Conservation (phyloP, 441 rosid genomes). For the California macrophylla region DNA sequence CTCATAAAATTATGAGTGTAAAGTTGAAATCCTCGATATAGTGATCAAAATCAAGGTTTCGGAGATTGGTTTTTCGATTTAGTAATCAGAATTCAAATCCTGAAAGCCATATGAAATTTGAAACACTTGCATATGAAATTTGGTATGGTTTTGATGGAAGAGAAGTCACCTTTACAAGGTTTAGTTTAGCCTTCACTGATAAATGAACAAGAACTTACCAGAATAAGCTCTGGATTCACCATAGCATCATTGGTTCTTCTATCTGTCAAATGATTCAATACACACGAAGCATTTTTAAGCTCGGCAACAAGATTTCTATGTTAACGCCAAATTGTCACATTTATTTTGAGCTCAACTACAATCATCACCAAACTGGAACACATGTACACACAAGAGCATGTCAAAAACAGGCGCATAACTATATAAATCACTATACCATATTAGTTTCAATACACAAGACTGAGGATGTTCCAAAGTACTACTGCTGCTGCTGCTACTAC, state of each 20-base stretch:
- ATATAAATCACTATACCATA: background rate
- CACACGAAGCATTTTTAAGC: background rate
- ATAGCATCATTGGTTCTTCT: too few species aligned
- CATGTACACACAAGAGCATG: background rate
- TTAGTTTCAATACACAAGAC: slow-evolving; percentile 1
- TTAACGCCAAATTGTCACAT: background rate
- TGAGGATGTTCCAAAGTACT: background rate
- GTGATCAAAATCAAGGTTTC: too few species aligned
- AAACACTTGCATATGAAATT: too few species aligned
- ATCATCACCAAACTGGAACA: background rate
- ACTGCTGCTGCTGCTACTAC: background rate
- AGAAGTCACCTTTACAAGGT: background rate
- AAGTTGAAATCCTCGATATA: too few species aligned
- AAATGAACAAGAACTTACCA: background rate
- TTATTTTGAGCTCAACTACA: background rate
- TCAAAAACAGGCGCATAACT: background rate
- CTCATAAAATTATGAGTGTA: too few species aligned
- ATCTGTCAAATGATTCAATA: too few species aligned
- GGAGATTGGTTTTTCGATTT: too few species aligned
- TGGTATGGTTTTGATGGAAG: too few species aligned
- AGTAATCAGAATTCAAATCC: too few species aligned
- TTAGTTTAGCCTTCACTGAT: background rate
- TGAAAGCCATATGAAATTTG: too few species aligned
- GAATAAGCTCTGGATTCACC: background rate
- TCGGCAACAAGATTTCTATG: too few species aligned